These are phyloP conservation scores for Prunella vulgaris DNA, from an alignment of 257 asterid genomes.

Conservation along the genomic window DNA sequence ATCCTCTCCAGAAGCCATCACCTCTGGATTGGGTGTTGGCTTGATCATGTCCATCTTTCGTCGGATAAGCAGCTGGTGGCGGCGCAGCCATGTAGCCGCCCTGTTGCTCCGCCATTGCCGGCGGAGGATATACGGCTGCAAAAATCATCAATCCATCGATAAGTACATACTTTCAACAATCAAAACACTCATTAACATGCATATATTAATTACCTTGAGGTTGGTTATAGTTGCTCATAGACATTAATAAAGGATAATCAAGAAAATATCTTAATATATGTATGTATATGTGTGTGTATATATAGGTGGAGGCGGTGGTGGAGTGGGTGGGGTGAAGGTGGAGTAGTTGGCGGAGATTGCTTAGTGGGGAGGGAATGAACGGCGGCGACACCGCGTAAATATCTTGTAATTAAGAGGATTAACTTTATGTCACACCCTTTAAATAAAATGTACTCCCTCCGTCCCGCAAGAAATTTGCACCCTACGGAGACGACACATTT, in stretches of 20 bases:
- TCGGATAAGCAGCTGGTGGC: constrained; percentile 26
- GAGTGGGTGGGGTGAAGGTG: constrained; percentile 13
- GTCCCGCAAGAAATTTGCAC: too few relatives aligned
- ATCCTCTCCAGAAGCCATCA: constrained; percentile 38
- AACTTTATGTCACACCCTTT: too few relatives aligned
- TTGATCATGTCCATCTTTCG: constrained; percentile 22
- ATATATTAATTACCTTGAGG: constrained; percentile 27
- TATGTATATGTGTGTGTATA: not conserved
- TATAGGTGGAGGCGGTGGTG: constrained; percentile 3
- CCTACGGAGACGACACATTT: too few relatives aligned
- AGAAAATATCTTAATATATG: not conserved
- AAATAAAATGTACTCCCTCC: too few relatives aligned
- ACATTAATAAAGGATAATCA: not conserved
- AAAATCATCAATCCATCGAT: not conserved
- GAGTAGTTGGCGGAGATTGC: constrained; percentile 11
- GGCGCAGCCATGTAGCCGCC: constrained; percentile 29
- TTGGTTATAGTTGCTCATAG: constrained; percentile 40
- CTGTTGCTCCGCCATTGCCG: constrained; percentile 23
- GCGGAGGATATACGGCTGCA: constrained; percentile 30
- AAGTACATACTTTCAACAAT: too few relatives aligned
- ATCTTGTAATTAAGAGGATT: too few relatives aligned
- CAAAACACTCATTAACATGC: too few relatives aligned
- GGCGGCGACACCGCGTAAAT: too few relatives aligned
- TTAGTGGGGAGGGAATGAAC: not conserved
- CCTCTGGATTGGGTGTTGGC: constrained; percentile 17